A percentile compares a stretch with the other conserved stretches of the same genome.
Evolutionary conservation across 164 flowering plant genomes (phyloP).

Genomic region (Magnolia officinalis): DNA sequence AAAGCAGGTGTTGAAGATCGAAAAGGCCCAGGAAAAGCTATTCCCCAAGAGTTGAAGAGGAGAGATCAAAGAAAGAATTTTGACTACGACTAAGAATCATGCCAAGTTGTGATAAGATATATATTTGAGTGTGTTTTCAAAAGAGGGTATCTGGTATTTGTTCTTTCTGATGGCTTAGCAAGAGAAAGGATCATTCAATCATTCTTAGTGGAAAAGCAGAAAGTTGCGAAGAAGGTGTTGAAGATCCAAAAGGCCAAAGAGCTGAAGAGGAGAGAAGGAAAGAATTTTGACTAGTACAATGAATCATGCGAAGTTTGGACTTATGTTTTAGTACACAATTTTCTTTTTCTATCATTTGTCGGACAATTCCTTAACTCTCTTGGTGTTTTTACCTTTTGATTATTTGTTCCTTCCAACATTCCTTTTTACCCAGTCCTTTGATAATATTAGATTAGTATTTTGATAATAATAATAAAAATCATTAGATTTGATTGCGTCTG

Average conservation of each 20-base stretch:
- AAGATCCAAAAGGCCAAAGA: slow-evolving; percentile 70
- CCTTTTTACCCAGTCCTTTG: no score
- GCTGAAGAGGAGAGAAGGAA: slow-evolving; percentile 16
- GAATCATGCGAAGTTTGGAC: neutral
- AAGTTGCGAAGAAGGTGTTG: slow-evolving; percentile 74
- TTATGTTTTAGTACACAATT: no score
- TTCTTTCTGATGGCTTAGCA: slow-evolving; percentile 62
- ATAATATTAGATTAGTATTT: no score
- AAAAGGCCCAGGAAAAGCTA: slow-evolving; percentile 69
- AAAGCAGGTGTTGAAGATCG: slow-evolving; percentile 80
- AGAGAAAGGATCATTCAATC: slow-evolving; percentile 72
- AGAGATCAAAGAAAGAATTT: slow-evolving; percentile 20
- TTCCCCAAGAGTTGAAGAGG: slow-evolving; percentile 37
- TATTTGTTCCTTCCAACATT: no score
- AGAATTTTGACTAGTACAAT: slow-evolving; percentile 27
- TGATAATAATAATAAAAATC: no score
- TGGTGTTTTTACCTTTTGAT: no score
- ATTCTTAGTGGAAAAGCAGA: slow-evolving; percentile 74
- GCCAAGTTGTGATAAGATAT: slow-evolving; percentile 4
- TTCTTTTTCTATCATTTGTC: no score
- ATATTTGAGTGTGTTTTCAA: slow-evolving; percentile 3
- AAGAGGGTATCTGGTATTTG: slow-evolving; percentile 9
- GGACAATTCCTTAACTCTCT: no score
- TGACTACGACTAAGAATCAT: slow-evolving; percentile 16
- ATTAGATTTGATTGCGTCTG: no score